Evolutionary conservation across 148 eudicot species (phyloP).

Genomic region (Drosera capensis): DNA sequence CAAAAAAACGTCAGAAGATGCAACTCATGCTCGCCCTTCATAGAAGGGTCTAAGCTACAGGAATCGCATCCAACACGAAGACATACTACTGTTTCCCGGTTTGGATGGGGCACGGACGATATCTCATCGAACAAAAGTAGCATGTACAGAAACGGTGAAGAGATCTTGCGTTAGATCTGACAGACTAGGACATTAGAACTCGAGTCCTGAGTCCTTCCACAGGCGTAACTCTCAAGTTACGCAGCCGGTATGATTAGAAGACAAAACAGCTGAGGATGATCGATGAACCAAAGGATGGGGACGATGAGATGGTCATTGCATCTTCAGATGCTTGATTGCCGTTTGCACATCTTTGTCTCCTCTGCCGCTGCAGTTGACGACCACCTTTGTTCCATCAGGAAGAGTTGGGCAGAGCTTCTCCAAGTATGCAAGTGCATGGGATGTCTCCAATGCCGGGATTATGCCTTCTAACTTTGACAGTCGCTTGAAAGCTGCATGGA

Average conservation of each 20-base stretch:
- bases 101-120: no score
- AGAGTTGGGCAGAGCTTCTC: slow-evolving; percentile 87
- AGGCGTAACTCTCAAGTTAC: no score
- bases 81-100: no score
- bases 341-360: slow-evolving; percentile 96
- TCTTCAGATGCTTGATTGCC: slow-evolving; percentile 59
- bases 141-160: no score
- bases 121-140: no score
- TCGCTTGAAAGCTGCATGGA: slow-evolving; percentile 71
- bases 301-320: slow-evolving; percentile 10
- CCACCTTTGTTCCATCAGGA: slow-evolving; percentile 64
- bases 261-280: not conserved
- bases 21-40: no score
- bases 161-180: no score
- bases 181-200: no score
- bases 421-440: slow-evolving; percentile 81
- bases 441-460: slow-evolving; percentile 95
- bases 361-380: slow-evolving; percentile 90
- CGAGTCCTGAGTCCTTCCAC: no score
- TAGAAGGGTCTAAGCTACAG: no score
- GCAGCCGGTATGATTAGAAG: not conserved
- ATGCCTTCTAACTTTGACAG: slow-evolving; percentile 84
- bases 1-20: no score
- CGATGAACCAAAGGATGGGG: not conserved
- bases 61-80: no score